Evolutionary conservation across 176 grass and related monocot species (phyloP).

Genomic region (Aegilops bicornis): DNA sequence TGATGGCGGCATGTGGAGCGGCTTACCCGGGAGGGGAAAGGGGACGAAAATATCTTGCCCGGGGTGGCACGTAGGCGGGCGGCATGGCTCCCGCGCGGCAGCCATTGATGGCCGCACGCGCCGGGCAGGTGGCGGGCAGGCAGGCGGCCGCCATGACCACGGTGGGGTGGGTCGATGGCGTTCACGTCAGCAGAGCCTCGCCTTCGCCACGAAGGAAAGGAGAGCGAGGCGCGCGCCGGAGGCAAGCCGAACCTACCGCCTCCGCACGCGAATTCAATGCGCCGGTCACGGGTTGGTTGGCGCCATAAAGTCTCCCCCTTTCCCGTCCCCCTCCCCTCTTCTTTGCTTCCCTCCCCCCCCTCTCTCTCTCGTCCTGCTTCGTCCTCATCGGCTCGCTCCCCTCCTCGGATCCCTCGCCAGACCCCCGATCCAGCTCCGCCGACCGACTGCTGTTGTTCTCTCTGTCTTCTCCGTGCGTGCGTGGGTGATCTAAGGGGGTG

Average conservation of each 20-base stretch:
- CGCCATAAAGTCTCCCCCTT: slow-evolving; percentile 34
- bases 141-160: background rate
- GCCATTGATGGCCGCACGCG: slow-evolving; percentile 17
- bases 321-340: no score
- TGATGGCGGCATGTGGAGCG: background rate
- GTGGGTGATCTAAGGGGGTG: background rate
- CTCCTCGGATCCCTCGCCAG: background rate
- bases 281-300: slow-evolving; percentile 30
- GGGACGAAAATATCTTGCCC: background rate
- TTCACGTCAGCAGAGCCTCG: background rate
- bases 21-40: background rate
- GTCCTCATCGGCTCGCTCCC: background rate
- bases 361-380: background rate
- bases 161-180: background rate
- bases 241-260: slow-evolving; percentile 5
- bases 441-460: background rate
- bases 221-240: background rate
- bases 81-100: background rate
- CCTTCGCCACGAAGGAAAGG: background rate
- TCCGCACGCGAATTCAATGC: slow-evolving; percentile 39
- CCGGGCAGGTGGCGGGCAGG: background rate
- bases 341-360: background rate
- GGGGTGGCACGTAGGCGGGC: background rate
- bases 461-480: background rate
- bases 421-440: background rate